Evolutionary conservation across 192 early-diverging fungal genomes (phyloP).

Genomic region (Backusella morwellensis): DNA sequence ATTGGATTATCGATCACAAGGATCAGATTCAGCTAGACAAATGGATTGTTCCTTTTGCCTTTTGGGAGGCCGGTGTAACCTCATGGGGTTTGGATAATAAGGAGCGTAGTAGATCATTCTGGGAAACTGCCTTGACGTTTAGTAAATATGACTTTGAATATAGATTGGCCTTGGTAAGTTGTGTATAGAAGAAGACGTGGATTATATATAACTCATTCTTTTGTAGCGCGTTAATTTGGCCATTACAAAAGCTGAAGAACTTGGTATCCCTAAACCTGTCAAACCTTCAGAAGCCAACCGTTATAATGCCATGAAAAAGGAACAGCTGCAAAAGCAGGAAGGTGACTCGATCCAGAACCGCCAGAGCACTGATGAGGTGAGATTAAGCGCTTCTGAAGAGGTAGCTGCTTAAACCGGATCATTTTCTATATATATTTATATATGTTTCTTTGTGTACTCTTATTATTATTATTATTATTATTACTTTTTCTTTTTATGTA

Average conservation of each 20-base stretch:
- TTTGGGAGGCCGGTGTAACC: slow-evolving; percentile 46
- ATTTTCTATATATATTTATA: not conserved
- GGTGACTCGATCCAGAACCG: slow-evolving; percentile 1
- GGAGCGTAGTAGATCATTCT: slow-evolving; percentile 31
- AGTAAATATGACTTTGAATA: slow-evolving; percentile 53
- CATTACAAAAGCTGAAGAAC: slow-evolving; percentile 24
- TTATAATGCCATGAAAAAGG: slow-evolving; percentile 7
- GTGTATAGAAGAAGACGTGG: not conserved
- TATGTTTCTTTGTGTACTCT: not conserved
- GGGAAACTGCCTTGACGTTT: slow-evolving; percentile 41
- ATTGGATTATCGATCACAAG: slow-evolving; percentile 48
- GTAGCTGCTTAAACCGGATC: not conserved
- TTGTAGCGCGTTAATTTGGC: slow-evolving; percentile 28
- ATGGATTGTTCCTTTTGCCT: slow-evolving; percentile 50
- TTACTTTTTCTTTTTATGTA: not conserved
- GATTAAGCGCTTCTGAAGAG: slow-evolving; percentile 6
- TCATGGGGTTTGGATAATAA: slow-evolving; percentile 36
- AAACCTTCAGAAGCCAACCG: slow-evolving; percentile 9
- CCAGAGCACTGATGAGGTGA: not conserved
- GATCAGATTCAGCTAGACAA: slow-evolving; percentile 38
- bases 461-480: not conserved
- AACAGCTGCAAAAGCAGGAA: not conserved
- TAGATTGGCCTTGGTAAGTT: slow-evolving; percentile 30
- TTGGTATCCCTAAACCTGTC: slow-evolving; percentile 22
- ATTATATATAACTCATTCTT: not conserved